Evolutionary conservation across 352 stramenopile genomes (phyloP).

Genomic region (Pythium dissotocum): DNA sequence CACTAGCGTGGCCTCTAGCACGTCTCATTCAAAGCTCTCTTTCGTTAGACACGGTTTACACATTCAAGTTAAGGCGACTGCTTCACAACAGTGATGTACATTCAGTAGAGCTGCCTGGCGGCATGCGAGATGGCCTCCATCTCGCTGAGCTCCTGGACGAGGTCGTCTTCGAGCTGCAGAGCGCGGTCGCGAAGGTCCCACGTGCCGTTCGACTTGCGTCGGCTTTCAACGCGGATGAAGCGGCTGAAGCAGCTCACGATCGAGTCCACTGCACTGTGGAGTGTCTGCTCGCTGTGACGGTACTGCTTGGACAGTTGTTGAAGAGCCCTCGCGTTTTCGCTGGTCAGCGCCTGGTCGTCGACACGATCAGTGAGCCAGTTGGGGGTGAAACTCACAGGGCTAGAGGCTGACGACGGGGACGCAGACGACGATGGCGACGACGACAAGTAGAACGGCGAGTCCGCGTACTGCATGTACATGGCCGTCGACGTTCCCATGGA

Average conservation of each 20-base stretch:
- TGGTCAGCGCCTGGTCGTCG: background rate
- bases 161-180: constrained; percentile 60
- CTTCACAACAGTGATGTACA: too few species aligned
- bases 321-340: constrained; percentile 5
- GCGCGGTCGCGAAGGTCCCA: constrained; percentile 54
- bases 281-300: constrained; percentile 39
- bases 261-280: constrained; percentile 45
- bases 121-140: constrained; percentile 41
- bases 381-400: background rate
- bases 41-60: constrained; percentile 5
- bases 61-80: constrained; percentile 5
- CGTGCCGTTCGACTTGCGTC: constrained; percentile 19
- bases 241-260: constrained; percentile 53
- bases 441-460: background rate
- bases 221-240: constrained; percentile 66
- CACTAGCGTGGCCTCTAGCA: too few species aligned
- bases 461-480: constrained; percentile 6
- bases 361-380: constrained; percentile 3
- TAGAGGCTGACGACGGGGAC: background rate
- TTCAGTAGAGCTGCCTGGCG: constrained; percentile 26
- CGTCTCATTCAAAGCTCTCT: background rate
- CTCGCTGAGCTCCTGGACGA: constrained; percentile 53
- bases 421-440: background rate
- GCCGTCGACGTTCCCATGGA: constrained; percentile 1
- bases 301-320: constrained; percentile 41